Base-by-base conservation (phyloP, 768 basidiomycete species). In the Tricholoma sp. region DNA sequence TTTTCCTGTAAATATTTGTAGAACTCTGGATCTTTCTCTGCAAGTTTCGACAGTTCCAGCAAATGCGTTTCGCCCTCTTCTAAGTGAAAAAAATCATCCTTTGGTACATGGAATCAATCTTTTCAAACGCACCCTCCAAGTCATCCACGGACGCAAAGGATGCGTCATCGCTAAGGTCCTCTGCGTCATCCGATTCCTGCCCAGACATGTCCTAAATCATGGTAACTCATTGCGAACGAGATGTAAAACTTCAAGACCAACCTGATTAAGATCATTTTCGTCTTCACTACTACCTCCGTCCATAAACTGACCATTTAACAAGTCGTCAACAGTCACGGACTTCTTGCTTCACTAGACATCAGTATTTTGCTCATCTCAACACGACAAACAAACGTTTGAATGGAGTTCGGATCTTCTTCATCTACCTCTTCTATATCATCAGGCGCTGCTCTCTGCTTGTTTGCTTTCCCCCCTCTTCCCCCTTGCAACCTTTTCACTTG, bases 1-100 rank as follows among this genome's bases (percentile, higher is more conserved):
- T 99, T 94, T 72, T 98, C 92, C 74, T 95, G 88, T 2, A 99
- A 79, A 69, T 95, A 99, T 73, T 95, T 93, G 86, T 84, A 99
- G 75, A 98, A 99, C 67, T 97, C 96, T n/a, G 96, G 96, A 70
- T 99, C 96, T 69, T 93, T 94, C 72, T 96, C 89, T 1, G 91
- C 91, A 34, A 99, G 82, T 67, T 90, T 86, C 37, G 90, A 86
- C 12, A 99, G 81, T 55, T 96, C 90, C 46, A 85, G 71, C 58
- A 93, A 74, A 76, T 98, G 96, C 4, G 77, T 72, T 53, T 77
- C 76, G 21, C 88, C 91, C 56, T 90, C 88, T 54, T 88, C 89
- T 86, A 68, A 27, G 43, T 2, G 21, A 47, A 57, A 12, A 7
- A 10, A 39, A 31, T 37, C 61, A 39, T 56, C 47, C 29, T 8